phyloP scores from a whole-genome alignment of 1,284 basidiomycete species.

The Leucoagaricus sp. region DNA sequence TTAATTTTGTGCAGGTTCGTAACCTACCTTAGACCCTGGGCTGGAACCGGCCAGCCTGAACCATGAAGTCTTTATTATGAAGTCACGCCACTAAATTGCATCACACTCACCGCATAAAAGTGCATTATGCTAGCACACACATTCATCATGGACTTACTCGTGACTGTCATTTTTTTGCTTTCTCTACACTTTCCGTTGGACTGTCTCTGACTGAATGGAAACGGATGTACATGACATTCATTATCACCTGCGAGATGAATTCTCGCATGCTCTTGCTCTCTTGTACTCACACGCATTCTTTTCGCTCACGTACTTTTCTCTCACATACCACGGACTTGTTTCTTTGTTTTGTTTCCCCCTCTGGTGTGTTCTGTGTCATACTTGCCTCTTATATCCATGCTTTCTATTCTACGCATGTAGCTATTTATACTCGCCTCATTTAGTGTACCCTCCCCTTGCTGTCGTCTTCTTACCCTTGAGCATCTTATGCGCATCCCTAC shows the following conservation, averaged over 20 bases:
- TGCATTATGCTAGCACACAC: neutral
- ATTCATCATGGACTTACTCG: neutral
- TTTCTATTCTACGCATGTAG: too few species aligned
- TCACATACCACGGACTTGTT: conserved; percentile 5
- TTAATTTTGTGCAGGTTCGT: conserved; percentile 41
- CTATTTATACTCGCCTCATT: neutral
- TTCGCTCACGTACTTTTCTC: too few species aligned
- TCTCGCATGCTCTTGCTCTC: neutral
- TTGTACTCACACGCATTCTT: neutral
- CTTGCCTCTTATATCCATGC: neutral
- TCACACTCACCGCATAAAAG: neutral
- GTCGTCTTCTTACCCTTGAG: neutral
- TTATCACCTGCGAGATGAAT: neutral
- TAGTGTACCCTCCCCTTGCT: neutral
- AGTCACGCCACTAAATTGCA: neutral
- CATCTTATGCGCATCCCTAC: neutral
- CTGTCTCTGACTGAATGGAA: neutral
- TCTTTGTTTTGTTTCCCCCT: neutral
- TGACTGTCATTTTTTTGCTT: neutral
- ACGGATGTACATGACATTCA: neutral
- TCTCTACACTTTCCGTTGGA: neutral
- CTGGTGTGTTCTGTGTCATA: neutral
- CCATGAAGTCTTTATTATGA: neutral
- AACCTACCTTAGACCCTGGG: conserved; percentile 42
- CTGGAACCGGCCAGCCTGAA: neutral